A percentile compares a stretch with the other conserved stretches of the same genome.
Conservation (phyloP, 208 protist species). For the Acanthamoeba castellanii region DNA sequence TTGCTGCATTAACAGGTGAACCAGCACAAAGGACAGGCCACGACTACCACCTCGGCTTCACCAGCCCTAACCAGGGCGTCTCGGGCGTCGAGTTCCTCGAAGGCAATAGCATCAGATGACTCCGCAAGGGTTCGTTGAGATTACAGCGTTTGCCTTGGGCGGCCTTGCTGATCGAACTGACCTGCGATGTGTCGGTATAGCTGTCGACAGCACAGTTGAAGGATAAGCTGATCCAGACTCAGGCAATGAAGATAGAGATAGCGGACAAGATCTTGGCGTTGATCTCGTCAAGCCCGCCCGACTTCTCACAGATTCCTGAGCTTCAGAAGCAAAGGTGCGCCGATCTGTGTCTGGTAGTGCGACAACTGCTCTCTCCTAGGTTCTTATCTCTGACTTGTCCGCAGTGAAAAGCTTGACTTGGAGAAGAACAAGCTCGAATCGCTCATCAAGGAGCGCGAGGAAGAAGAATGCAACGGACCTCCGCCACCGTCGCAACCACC, state of each 20-base stretch:
- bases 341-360: neutral
- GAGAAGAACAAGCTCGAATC: neutral
- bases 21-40: neutral
- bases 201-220: neutral
- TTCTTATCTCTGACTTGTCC: neutral
- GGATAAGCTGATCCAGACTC: neutral
- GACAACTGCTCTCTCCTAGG: too few species aligned
- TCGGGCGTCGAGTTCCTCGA: neutral
- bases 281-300: neutral
- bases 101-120: neutral
- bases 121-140: neutral
- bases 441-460: slow-evolving; percentile 11
- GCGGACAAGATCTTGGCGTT: neutral
- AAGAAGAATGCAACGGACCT: neutral
- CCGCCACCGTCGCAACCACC: neutral
- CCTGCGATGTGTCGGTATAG: neutral
- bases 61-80: neutral
- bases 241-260: neutral
- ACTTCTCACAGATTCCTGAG: neutral
- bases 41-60: neutral
- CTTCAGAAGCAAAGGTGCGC: neutral
- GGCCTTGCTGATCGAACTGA: neutral
- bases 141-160: neutral
- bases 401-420: slow-evolving; percentile 4
- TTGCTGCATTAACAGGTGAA: neutral